Evolutionary conservation across 257 asterid species (phyloP).

Genomic region (Solanum tacnaense): DNA sequence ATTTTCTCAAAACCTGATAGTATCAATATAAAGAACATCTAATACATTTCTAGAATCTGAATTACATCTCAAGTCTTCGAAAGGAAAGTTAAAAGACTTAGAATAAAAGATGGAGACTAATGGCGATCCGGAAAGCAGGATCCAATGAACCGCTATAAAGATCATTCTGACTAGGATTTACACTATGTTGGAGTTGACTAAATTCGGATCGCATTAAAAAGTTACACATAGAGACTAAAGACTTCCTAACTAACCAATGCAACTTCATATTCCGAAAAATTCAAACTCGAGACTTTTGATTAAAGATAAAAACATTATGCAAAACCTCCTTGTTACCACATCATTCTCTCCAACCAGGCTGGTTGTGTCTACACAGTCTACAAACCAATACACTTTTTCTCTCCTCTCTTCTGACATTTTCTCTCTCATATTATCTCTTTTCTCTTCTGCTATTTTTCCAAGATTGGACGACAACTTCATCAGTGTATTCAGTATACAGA

Average conservation of each 20-base stretch:
- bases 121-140: fast-evolving
- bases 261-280: fast-evolving
- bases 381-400: not conserved
- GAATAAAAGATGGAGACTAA: not conserved
- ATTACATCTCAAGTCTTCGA: no score
- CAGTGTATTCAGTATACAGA: slow-evolving; percentile 38
- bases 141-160: no score
- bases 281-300: no score
- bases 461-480: slow-evolving; percentile 45
- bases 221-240: no score
- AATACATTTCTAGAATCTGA: no score
- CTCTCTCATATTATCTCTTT: slow-evolving; percentile 21
- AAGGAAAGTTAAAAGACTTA: no score
- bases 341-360: slow-evolving; percentile 13
- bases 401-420: slow-evolving; percentile 4
- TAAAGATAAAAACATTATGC: not conserved
- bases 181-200: not conserved
- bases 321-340: not conserved
- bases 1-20: no score
- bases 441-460: slow-evolving; percentile 31
- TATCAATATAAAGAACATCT: no score
- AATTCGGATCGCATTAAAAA: not conserved
- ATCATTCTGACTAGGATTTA: no score
- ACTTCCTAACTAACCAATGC: not conserved
- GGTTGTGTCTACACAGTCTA: slow-evolving; percentile 19